phyloP scores from a whole-genome alignment of 2,329 filamentous ascomycete species.

The Botrytis paeoniae region DNA sequence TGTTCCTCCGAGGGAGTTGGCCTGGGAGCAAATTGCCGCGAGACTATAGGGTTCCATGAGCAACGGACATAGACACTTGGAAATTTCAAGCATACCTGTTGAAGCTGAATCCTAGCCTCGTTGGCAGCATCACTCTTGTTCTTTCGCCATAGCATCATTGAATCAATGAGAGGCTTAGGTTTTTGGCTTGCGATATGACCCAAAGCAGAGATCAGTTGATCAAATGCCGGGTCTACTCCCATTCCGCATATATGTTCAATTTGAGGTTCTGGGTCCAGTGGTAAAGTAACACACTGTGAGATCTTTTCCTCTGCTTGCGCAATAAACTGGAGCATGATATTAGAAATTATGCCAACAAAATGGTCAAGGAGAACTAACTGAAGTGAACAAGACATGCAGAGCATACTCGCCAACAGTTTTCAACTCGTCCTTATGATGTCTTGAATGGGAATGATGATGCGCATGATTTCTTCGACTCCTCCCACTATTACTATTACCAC shows the following conservation, averaged over 20 bases:
- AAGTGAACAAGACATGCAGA: slow-evolving; percentile 92
- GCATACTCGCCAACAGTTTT: slow-evolving; percentile 98
- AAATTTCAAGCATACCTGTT: slow-evolving; percentile 42
- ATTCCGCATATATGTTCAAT: slow-evolving; percentile 90
- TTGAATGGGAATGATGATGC: slow-evolving; percentile 63
- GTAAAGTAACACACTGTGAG: slow-evolving; percentile 76
- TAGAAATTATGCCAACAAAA: slow-evolving; percentile 20
- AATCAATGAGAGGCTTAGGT: slow-evolving; percentile 92
- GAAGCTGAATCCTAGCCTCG: slow-evolving; percentile 58
- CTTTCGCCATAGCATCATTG: slow-evolving; percentile 97
- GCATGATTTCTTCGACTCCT: slow-evolving; percentile 68
- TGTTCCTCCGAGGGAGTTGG: slow-evolving; percentile 64
- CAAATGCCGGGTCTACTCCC: slow-evolving; percentile 82
- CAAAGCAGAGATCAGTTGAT: slow-evolving; percentile 88
- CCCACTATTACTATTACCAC: slow-evolving; percentile 57
- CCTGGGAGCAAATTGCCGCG: slow-evolving; percentile 28
- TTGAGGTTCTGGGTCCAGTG: slow-evolving; percentile 75
- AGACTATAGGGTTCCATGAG: slow-evolving; percentile 25
- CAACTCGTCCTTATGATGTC: slow-evolving; percentile 67
- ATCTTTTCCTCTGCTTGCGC: slow-evolving; percentile 96
- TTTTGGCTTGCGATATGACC: slow-evolving; percentile 93
- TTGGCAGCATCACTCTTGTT: slow-evolving; percentile 87
- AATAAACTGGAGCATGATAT: slow-evolving; percentile 64
- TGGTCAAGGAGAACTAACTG: slow-evolving; percentile 50
- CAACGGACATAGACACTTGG: not conserved